phyloP scores from a whole-genome alignment of 2,329 filamentous ascomycete species.

The Xylaria sp. region DNA sequence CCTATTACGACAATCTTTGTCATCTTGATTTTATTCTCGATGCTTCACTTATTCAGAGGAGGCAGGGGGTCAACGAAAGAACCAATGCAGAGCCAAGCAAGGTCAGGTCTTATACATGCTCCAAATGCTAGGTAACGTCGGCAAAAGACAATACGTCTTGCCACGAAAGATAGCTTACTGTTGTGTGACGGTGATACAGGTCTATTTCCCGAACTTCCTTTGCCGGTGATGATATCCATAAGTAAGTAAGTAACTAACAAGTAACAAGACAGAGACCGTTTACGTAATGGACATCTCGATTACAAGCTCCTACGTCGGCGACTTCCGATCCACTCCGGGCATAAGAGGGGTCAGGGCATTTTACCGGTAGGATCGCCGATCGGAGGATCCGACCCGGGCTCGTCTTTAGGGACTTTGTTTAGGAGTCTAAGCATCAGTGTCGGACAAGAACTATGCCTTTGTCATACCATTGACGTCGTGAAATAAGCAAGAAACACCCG shows the following conservation, averaged over 20 bases:
- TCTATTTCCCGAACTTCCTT: background rate
- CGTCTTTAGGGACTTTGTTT: background rate
- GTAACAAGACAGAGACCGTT: background rate
- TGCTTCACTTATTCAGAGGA: background rate
- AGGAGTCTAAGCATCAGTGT: background rate
- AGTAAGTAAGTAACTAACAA: too few relatives aligned
- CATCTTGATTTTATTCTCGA: slow-evolving; percentile 26
- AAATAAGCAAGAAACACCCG: background rate
- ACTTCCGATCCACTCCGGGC: slow-evolving; percentile 1
- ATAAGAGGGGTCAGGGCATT: slow-evolving; percentile 2
- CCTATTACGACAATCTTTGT: slow-evolving; percentile 44
- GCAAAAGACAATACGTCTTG: background rate
- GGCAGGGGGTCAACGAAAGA: background rate
- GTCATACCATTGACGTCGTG: background rate
- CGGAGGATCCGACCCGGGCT: background rate
- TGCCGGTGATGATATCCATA: background rate
- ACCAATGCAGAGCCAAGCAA: background rate
- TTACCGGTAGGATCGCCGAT: background rate
- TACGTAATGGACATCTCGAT: background rate
- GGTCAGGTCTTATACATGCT: background rate
- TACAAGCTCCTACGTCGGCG: background rate
- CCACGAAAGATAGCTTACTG: background rate
- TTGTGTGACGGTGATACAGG: background rate
- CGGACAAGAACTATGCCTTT: background rate
- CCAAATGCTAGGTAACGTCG: background rate